phyloP scores from a whole-genome alignment of 2,329 filamentous ascomycete genomes.

The Fusarium staphyleae region DNA sequence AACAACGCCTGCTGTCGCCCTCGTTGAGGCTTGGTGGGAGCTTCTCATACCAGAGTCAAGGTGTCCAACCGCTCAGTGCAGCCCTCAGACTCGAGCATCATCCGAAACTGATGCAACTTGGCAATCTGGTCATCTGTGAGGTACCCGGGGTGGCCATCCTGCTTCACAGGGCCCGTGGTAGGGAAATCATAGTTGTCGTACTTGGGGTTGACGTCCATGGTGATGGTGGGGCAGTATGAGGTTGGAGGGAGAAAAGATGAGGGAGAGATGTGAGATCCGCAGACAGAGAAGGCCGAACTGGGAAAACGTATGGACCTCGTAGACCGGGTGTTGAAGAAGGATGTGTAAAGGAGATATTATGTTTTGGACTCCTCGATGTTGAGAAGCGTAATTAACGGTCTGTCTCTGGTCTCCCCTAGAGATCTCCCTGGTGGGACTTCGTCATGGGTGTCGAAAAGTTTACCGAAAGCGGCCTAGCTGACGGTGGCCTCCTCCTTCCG shows the following conservation, averaged over 20 bases:
- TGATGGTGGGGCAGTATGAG: constrained; percentile 40
- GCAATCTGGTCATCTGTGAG: constrained; percentile 88
- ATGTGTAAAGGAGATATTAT: constrained; percentile 31
- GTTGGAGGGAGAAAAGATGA: constrained; percentile 11
- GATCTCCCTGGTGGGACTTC: constrained; percentile 41
- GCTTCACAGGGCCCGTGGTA: constrained; percentile 72
- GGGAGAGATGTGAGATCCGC: constrained; percentile 14
- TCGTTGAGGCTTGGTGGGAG: constrained; percentile 12
- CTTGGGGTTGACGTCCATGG: constrained; percentile 75
- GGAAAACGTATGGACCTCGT: background rate
- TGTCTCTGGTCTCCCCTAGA: constrained; percentile 39
- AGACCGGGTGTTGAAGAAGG: constrained; percentile 14
- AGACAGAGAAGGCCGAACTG: constrained; percentile 8
- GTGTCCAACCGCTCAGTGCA: constrained; percentile 89
- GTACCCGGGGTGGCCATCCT: constrained; percentile 85
- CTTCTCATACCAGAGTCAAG: constrained; percentile 76
- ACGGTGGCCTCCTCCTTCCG: constrained; percentile 14
- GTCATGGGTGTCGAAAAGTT: constrained; percentile 41
- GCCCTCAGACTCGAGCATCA: constrained; percentile 83
- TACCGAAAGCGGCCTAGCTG: constrained; percentile 38
- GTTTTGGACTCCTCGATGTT: constrained; percentile 29
- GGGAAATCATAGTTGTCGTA: constrained; percentile 98
- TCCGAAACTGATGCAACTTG: constrained; percentile 83
- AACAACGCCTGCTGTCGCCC: constrained; percentile 8
- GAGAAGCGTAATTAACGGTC: constrained; percentile 43